Evolutionary conservation across 768 basidiomycete genomes (phyloP).

Genomic region (Collybia mongolica): DNA sequence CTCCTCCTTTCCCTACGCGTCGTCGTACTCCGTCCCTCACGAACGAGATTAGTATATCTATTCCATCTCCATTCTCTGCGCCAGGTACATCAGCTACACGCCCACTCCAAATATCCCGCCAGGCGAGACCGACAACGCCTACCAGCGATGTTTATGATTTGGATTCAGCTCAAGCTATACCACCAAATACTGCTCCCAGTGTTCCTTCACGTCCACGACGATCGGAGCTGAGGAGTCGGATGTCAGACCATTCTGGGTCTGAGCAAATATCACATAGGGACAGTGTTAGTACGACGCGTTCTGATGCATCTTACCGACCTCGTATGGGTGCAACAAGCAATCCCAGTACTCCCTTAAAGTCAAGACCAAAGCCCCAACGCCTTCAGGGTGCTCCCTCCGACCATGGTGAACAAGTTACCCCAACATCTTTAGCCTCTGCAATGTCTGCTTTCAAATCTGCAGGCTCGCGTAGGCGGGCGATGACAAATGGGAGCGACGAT

Average conservation of each 20-base stretch:
- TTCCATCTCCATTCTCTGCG: slow-evolving; percentile 33
- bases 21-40: slow-evolving; percentile 47
- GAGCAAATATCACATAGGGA: slow-evolving; percentile 49
- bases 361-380: slow-evolving; percentile 25
- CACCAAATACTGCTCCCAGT: slow-evolving; percentile 36
- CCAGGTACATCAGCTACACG: slow-evolving; percentile 36
- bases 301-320: slow-evolving; percentile 18
- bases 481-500: slow-evolving; percentile 52
- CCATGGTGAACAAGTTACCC: slow-evolving; percentile 35
- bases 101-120: slow-evolving; percentile 62
- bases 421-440: slow-evolving; percentile 50
- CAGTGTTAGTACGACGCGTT: slow-evolving; percentile 47
- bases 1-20: slow-evolving; percentile 55
- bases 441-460: slow-evolving; percentile 73
- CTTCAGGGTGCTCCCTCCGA: slow-evolving; percentile 30
- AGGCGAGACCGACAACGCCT: slow-evolving; percentile 54
- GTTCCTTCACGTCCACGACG: slow-evolving; percentile 66
- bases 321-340: slow-evolving; percentile 8
- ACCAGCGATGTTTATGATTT: slow-evolving; percentile 37
- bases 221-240: slow-evolving; percentile 60
- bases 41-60: slow-evolving; percentile 33
- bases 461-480: slow-evolving; percentile 54
- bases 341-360: slow-evolving; percentile 12
- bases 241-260: slow-evolving; percentile 51
- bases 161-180: slow-evolving; percentile 32